Evolutionary conservation across 2,329 filamentous ascomycete genomes (phyloP), one percentile per base, ranked within the genome.

Genomic region (Tolypocladium ophioglossoides): DNA sequence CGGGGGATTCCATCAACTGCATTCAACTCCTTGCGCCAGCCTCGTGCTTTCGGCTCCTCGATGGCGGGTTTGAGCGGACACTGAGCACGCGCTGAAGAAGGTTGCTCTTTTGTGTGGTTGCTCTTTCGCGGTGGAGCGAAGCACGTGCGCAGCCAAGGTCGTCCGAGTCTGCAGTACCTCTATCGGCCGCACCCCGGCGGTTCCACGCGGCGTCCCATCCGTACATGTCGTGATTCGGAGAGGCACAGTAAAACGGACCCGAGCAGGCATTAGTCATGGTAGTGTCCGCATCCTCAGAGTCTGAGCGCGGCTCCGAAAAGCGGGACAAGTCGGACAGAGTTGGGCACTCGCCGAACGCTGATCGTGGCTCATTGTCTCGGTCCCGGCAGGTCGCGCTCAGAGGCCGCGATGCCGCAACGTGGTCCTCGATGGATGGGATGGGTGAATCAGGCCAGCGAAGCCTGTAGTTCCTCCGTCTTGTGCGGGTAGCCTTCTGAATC

Each of bases 201-300:
- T 37, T 55, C 46, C 64, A 63, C 58, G 76, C 76, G 11, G 76
- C 76, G 55, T 81, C 77, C 78, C 78, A 82, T 14, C 78, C 78
- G 54, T 81, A 81, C 5, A 72, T 59, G 54, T 81, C 77, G 2
- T 68, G 63, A 7, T 65, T 64, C 4, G 66, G 64, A 16, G 62
- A 40, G 38, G n/a, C 62, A 10, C 62, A 55, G 51, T 58, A 60
- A 30, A n/a, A n/a, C 46, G n/a, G 7, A n/a, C 34, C 30, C 34
- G 22, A 24, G 22, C 3, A 12, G 11, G 30, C 24, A 32, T 20
- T 34, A 7, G 18, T 16, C 18, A 20, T 34, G 14, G 30, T 11
- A n/a, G 18, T 20, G 10, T 40, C 18, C 18, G 9, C 16, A 5
- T 20, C 39, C 2, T 40, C n/a, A 12, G 10, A n/a, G 9, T 40